These are phyloP conservation scores for Ogataea hybrid DNA, from an alignment of 1,139 yeast species.

Conservation along the genomic window DNA sequence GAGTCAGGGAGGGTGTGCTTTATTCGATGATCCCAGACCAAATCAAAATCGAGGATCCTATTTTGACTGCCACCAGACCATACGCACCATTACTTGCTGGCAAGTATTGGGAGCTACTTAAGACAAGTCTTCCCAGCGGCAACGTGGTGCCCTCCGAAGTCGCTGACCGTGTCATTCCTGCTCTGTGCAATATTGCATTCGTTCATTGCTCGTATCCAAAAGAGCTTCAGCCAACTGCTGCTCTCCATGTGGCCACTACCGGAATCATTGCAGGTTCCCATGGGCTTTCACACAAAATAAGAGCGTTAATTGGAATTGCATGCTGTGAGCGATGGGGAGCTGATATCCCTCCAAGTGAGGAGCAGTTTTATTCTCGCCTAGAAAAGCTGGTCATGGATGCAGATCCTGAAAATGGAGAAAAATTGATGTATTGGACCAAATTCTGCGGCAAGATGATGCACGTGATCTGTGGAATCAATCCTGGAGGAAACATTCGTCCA, in stretches of 20 bases:
- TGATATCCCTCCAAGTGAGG: conserved; percentile 56
- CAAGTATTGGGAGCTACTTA: conserved; percentile 48
- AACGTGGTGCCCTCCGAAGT: conserved; percentile 53
- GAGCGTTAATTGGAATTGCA: conserved; percentile 66
- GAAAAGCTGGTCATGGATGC: conserved; percentile 44
- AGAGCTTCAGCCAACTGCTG: conserved; percentile 69
- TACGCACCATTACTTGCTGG: conserved; percentile 60
- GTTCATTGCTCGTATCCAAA: conserved; percentile 70
- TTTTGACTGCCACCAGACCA: conserved; percentile 59
- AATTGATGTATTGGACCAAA: conserved; percentile 61
- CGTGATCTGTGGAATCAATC: conserved; percentile 71
- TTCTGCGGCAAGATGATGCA: conserved; percentile 67
- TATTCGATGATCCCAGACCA: conserved; percentile 55
- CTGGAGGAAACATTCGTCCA: conserved; percentile 68
- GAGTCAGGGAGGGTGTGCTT: conserved; percentile 67
- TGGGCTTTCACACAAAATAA: conserved; percentile 62
- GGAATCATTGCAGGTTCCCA: conserved; percentile 70
- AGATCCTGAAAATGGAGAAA: conserved; percentile 44
- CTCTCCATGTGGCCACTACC: conserved; percentile 61
- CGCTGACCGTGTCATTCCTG: conserved; percentile 57
- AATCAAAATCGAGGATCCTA: conserved; percentile 60
- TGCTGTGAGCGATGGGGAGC: conserved; percentile 77
- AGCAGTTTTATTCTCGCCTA: conserved; percentile 40
- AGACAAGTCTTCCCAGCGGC: conserved; percentile 48
- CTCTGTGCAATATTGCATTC: conserved; percentile 64